Evolutionary conservation across 1,284 basidiomycete genomes (phyloP).

Genomic region (Farysia itapuensis): DNA sequence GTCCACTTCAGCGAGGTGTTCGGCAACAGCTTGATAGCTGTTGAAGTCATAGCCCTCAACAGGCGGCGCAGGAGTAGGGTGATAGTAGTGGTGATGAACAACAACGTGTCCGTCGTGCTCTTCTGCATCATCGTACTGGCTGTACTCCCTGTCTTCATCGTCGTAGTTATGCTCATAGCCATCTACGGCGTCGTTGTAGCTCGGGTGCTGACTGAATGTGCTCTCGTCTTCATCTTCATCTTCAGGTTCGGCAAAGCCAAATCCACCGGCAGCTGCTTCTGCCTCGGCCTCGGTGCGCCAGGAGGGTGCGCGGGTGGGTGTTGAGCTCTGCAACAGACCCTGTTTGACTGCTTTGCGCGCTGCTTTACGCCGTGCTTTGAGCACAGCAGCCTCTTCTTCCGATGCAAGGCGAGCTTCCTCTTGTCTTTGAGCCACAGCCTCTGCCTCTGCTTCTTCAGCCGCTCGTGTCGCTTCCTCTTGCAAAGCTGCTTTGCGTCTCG

Average conservation of each 20-base stretch:
- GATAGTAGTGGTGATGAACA: conserved; percentile 52
- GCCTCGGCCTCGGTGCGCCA: conserved; percentile 47
- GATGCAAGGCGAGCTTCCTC: conserved; percentile 40
- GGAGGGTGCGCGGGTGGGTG: conserved; percentile 4
- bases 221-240: conserved; percentile 1
- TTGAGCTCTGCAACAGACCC: conserved; percentile 29
- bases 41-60: neutral
- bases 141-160: conserved; percentile 4
- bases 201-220: neutral
- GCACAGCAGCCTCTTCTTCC: conserved; percentile 48
- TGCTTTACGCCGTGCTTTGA: conserved; percentile 42
- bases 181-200: neutral
- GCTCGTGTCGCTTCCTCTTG: conserved; percentile 14
- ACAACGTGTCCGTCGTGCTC: conserved; percentile 27
- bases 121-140: conserved; percentile 29
- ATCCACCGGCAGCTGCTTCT: conserved; percentile 47
- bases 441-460: conserved; percentile 21
- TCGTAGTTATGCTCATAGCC: conserved; percentile 10
- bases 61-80: conserved; percentile 9
- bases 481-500: conserved; percentile 7
- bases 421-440: conserved; percentile 14
- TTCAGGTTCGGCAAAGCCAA: conserved; percentile 16
- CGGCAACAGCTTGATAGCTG: neutral
- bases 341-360: conserved; percentile 46
- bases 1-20: neutral